phyloP scores from a whole-genome alignment of 2,329 filamentous ascomycete genomes.

The Bipolaris zeicola region DNA sequence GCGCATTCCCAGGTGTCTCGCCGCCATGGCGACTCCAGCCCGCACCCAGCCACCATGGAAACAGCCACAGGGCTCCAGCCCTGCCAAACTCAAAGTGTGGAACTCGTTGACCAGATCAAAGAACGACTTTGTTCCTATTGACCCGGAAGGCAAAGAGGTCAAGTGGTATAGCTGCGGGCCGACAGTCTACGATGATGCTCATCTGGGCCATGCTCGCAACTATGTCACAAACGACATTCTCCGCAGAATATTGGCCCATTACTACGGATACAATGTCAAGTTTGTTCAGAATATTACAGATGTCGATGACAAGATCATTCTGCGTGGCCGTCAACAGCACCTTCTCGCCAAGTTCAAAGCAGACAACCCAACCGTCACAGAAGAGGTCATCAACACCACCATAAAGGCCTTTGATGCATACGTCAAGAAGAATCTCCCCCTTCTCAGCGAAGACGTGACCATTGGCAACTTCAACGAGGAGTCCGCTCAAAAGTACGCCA shows the following conservation, averaged over 20 bases:
- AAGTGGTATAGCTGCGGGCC: constrained; percentile 91
- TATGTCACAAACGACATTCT: constrained; percentile 92
- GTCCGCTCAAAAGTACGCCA: constrained; percentile 58
- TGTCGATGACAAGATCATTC: constrained; percentile 62
- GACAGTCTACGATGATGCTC: constrained; percentile 82
- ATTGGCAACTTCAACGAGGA: constrained; percentile 56
- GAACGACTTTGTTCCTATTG: constrained; percentile 74
- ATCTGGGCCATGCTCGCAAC: constrained; percentile 84
- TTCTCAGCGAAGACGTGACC: constrained; percentile 53
- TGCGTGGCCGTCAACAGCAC: constrained; percentile 75
- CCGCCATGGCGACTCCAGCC: constrained; percentile 42
- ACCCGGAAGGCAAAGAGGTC: constrained; percentile 69
- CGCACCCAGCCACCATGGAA: constrained; percentile 50
- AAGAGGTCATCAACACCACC: constrained; percentile 56
- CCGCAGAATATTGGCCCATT: constrained; percentile 78
- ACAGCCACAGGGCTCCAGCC: constrained; percentile 47
- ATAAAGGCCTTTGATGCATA: constrained; percentile 62
- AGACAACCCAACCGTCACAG: constrained; percentile 52
- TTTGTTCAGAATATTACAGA: constrained; percentile 94
- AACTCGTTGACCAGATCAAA: constrained; percentile 80
- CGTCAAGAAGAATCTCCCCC: constrained; percentile 69
- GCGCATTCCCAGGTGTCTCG: constrained; percentile 13
- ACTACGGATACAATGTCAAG: constrained; percentile 80
- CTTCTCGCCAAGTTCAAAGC: constrained; percentile 72
- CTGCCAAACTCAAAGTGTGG: constrained; percentile 71